phyloP scores from a whole-genome alignment of 2,329 filamentous ascomycete genomes.

The Dactylellina haptotyla region DNA sequence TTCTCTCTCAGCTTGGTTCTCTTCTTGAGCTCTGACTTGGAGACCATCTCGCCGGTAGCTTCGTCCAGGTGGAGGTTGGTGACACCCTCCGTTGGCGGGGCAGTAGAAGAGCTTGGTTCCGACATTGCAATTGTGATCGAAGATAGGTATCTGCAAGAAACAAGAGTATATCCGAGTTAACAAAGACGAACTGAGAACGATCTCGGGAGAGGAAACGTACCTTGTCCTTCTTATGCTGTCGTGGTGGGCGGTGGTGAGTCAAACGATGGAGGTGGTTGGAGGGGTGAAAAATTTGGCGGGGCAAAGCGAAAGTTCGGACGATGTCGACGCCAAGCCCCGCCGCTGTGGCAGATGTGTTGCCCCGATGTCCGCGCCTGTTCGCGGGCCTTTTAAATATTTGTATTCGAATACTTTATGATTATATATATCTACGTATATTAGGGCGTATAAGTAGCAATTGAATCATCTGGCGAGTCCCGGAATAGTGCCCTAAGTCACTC shows the following conservation, averaged over 20 bases:
- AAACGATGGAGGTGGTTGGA: background rate
- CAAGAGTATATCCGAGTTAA: too few species aligned
- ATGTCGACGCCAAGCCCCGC: too few species aligned
- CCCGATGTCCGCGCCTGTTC: background rate
- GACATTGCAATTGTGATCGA: conserved; percentile 47
- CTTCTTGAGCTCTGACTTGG: conserved; percentile 92
- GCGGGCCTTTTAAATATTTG: too few species aligned
- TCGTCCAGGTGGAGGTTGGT: conserved; percentile 86
- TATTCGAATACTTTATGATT: too few species aligned
- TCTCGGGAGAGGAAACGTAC: background rate
- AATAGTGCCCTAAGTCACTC: too few species aligned
- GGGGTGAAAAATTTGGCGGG: conserved; percentile 44
- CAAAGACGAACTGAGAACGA: too few species aligned
- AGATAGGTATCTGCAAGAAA: background rate
- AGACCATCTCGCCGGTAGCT: conserved; percentile 86
- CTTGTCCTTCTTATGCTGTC: background rate
- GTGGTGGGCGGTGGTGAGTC: conserved; percentile 33
- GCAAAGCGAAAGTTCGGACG: conserved; percentile 5
- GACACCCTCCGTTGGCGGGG: conserved; percentile 56
- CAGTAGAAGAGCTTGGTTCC: conserved; percentile 61
- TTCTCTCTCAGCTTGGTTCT: conserved; percentile 88
- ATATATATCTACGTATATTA: too few species aligned
- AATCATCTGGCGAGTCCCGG: too few species aligned
- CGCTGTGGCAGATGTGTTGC: background rate
- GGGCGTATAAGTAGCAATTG: too few species aligned